Evolutionary conservation across 2,329 filamentous ascomycete genomes (phyloP), one percentile per base, ranked within the genome.

Genomic region (Microcyclospora pomicola): DNA sequence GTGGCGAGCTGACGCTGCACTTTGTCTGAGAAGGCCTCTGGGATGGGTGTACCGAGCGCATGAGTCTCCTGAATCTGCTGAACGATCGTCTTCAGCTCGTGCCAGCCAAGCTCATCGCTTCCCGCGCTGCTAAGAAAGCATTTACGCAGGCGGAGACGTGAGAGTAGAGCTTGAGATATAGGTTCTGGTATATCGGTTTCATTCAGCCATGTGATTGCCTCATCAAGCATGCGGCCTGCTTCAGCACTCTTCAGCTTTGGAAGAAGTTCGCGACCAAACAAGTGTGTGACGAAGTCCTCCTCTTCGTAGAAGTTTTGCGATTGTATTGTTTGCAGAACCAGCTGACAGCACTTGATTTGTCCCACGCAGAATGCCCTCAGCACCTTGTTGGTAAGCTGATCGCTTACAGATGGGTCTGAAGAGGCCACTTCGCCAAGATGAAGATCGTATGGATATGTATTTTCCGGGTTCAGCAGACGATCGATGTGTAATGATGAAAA

Each of bases 261-360:
- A 6, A 96, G 68, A 1, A 98, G 66, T 10, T 75, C 76, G 29
- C 87, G 75, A 48, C 86, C 81, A 56, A 91, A 96, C 0, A 87
- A 82, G 58, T 93, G 86, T 6, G 85, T 87, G 14, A 92, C 84
- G 55, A 98, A 95, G 54, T 98, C 91, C 60, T 98, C 91, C 62
- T 98, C 91, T 79, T 98, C 91, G 51, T 88, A 96, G 55, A 80
- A 95, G 49, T 92, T 80, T 56, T 94, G 83, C n/a, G 71, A 70
- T 38, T 76, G 78, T 44, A 96, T 80, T 33, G 77, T 74, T 35
- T 78, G 69, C 44, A 91, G 83, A 10, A 92, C 82, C 49, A 77
- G 75, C 44, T 77, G 76, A 54, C 86, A 94, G 15, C 77, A 76
- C 57, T 94, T 95, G 41, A 95, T 67, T 40, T 95, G 61, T 0